Evolutionary conservation across 2,329 filamentous ascomycete species (phyloP).

Genomic region (Fusarium torulosum): DNA sequence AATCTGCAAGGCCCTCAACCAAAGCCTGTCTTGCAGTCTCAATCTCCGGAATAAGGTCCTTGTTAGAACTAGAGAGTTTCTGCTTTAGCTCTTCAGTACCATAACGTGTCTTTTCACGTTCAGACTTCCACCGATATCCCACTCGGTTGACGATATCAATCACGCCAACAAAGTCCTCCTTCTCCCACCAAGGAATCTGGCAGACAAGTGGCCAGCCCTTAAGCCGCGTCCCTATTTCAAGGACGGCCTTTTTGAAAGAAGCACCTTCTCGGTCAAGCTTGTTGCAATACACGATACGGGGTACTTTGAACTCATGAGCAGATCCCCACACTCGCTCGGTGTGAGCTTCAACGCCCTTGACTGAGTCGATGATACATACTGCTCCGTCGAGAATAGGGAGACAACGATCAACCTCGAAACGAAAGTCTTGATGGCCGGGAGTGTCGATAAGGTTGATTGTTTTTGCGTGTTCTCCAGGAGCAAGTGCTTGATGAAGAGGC

Average conservation of each 20-base stretch:
- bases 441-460: conserved; percentile 93
- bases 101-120: conserved; percentile 56
- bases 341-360: conserved; percentile 95
- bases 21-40: conserved; percentile 80
- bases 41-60: conserved; percentile 75
- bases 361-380: conserved; percentile 92
- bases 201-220: conserved; percentile 90
- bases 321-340: conserved; percentile 97
- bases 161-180: conserved; percentile 83
- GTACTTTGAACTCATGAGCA: conserved; percentile 86
- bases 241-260: conserved; percentile 83
- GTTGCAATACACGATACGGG: conserved; percentile 82
- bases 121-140: conserved; percentile 77
- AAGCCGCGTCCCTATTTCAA: conserved; percentile 84
- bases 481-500: conserved; percentile 71
- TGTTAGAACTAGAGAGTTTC: conserved; percentile 59
- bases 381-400: conserved; percentile 89
- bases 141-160: conserved; percentile 84
- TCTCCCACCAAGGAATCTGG: conserved; percentile 94
- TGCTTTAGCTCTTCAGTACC: conserved; percentile 48
- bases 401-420: conserved; percentile 94
- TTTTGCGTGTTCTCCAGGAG: conserved; percentile 63
- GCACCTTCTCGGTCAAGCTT: conserved; percentile 84
- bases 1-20: conserved; percentile 86
- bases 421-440: conserved; percentile 96